Evolutionary conservation across 768 basidiomycete species (phyloP).

Genomic region (Collybiopsis confluens): DNA sequence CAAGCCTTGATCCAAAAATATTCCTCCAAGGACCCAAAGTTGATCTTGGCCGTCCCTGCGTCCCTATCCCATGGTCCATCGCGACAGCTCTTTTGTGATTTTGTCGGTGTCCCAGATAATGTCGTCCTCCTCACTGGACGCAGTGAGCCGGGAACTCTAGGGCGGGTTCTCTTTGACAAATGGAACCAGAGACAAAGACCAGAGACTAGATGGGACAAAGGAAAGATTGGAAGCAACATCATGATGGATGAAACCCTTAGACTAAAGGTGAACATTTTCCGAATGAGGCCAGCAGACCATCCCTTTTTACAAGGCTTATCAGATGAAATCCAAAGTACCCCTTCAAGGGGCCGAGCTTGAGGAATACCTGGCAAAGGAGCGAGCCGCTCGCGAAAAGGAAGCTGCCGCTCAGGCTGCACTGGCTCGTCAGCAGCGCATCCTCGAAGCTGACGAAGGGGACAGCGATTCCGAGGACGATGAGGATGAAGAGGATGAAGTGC

Average conservation of each 20-base stretch:
- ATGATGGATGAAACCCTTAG: conserved; percentile 72
- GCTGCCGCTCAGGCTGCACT: conserved; percentile 82
- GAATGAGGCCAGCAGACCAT: not conserved
- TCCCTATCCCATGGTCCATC: conserved; percentile 92
- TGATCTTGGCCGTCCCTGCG: conserved; percentile 90
- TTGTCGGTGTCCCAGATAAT: conserved; percentile 79
- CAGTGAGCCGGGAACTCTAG: conserved; percentile 77
- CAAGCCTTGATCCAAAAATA: conserved; percentile 77
- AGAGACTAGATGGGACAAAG: conserved; percentile 84
- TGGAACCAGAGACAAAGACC: conserved; percentile 85
- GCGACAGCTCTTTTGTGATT: conserved; percentile 78
- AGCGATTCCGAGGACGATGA: conserved; percentile 70
- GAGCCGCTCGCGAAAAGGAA: conserved; percentile 73
- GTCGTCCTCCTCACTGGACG: conserved; percentile 82
- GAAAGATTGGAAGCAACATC: conserved; percentile 81
- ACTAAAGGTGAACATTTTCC: conserved; percentile 53
- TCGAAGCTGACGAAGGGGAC: conserved; percentile 93
- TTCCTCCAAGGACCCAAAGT: conserved; percentile 84
- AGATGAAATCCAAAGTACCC: conserved; percentile 89
- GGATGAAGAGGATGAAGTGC: conserved; percentile 62
- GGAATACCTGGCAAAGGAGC: conserved; percentile 70
- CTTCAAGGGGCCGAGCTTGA: conserved; percentile 88
- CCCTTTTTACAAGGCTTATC: conserved; percentile 8
- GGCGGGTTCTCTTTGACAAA: conserved; percentile 70
- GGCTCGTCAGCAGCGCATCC: conserved; percentile 78